These are phyloP conservation scores for Trichoderma afroharzianum DNA, from an alignment of 2,329 filamentous ascomycete genomes.

Conservation along the genomic window DNA sequence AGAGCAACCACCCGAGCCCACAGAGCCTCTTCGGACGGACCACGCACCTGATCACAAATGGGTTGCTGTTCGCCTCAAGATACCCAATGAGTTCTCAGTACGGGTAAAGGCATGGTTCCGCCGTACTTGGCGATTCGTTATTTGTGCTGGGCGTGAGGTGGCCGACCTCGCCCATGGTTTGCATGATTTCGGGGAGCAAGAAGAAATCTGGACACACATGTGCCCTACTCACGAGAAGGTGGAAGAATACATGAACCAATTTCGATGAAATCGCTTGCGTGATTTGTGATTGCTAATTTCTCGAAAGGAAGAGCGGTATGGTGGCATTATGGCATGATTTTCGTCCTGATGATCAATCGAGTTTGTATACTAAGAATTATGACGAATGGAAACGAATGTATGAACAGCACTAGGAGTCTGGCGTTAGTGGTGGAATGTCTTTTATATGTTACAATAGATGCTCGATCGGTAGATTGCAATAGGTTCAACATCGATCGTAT, in stretches of 20 bases:
- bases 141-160: constrained; percentile 16
- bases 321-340: background rate
- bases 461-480: too few relatives aligned
- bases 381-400: background rate
- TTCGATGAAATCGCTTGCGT: background rate
- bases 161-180: constrained; percentile 18
- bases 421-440: background rate
- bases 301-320: background rate
- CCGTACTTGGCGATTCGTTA: constrained; percentile 29
- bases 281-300: background rate
- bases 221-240: constrained; percentile 17
- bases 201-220: constrained; percentile 26
- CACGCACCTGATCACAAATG: constrained; percentile 56
- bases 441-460: background rate
- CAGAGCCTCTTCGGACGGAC: constrained; percentile 45
- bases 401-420: background rate
- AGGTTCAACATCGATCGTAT: background rate
- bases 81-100: constrained; percentile 54
- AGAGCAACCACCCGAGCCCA: constrained; percentile 35
- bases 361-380: background rate
- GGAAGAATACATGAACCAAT: constrained; percentile 5
- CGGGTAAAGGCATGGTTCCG: constrained; percentile 44
- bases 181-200: constrained; percentile 22
- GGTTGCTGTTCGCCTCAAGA: constrained; percentile 54
- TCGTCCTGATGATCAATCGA: background rate